These are phyloP conservation scores for Paraurostyla sp. DNA, from an alignment of 73 alveolate genomes.

Conservation along the genomic window DNA sequence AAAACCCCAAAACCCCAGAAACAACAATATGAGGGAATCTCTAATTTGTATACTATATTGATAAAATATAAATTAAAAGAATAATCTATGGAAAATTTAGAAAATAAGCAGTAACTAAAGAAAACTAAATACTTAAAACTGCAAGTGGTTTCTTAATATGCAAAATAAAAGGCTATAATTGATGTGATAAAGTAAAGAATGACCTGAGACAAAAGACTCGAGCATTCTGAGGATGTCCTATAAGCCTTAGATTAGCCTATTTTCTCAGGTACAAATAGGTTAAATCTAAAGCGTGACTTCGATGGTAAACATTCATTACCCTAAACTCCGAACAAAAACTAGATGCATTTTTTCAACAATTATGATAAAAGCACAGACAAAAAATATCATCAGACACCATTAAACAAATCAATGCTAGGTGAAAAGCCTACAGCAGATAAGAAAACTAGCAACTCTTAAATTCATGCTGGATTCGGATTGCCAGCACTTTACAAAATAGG, in stretches of 20 bases:
- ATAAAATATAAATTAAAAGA: too few species aligned
- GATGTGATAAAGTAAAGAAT: neutral
- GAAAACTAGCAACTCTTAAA: neutral
- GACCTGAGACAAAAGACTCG: neutral
- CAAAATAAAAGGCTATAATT: neutral
- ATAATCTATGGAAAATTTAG: too few species aligned
- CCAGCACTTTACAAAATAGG: conserved; percentile 28
- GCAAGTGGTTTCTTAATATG: neutral
- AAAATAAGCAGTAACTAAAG: too few species aligned
- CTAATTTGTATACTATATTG: too few species aligned
- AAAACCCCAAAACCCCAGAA: too few species aligned
- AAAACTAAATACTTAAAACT: neutral
- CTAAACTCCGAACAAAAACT: too few species aligned
- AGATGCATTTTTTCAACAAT: too few species aligned
- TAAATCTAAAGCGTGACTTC: neutral
- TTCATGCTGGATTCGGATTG: neutral
- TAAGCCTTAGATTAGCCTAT: neutral
- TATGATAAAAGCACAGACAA: too few species aligned
- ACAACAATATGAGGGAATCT: too few species aligned
- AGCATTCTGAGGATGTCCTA: neutral
- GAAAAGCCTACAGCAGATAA: neutral
- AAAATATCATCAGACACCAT: too few species aligned
- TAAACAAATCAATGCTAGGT: neutral
- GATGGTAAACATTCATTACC: too few species aligned
- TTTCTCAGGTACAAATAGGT: neutral